Evolutionary conservation across 2,329 filamentous ascomycete species (phyloP).

Genomic region (Penicillium griseofulvum): DNA sequence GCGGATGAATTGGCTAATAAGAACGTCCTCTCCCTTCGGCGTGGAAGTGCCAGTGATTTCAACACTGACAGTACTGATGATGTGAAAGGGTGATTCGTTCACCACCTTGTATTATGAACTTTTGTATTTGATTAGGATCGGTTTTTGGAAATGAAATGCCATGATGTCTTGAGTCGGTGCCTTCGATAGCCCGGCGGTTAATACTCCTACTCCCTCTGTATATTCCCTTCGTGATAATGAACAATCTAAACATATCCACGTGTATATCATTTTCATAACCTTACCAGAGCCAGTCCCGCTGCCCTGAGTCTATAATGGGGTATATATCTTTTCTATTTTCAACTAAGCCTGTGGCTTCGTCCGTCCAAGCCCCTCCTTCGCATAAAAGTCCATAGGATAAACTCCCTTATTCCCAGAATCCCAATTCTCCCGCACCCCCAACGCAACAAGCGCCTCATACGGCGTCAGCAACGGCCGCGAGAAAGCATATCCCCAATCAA

Average conservation of each 20-base stretch:
- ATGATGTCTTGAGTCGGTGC: constrained; percentile 9
- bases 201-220: not conserved
- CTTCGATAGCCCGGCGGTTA: constrained; percentile 11
- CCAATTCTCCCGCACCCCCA: constrained; percentile 77
- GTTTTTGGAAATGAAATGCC: constrained; percentile 8
- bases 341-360: constrained; percentile 53
- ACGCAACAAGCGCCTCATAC: constrained; percentile 89
- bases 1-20: constrained; percentile 40
- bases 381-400: constrained; percentile 99
- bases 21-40: constrained; percentile 36
- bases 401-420: constrained; percentile 59
- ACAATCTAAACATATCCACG: not conserved
- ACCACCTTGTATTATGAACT: constrained; percentile 14
- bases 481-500: constrained; percentile 99
- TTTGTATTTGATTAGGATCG: constrained; percentile 21
- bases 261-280: constrained; percentile 3
- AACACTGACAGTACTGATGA: constrained; percentile 39
- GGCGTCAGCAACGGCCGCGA: constrained; percentile 83
- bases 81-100: constrained; percentile 27
- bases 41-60: constrained; percentile 38
- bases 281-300: constrained; percentile 14
- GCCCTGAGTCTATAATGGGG: constrained; percentile 11
- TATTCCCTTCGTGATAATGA: not conserved
- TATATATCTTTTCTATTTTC: constrained; percentile 9
- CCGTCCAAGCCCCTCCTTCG: constrained; percentile 82